Base-by-base conservation (phyloP, 352 stramenopile species). In the Pythium scleroteichum region DNA sequence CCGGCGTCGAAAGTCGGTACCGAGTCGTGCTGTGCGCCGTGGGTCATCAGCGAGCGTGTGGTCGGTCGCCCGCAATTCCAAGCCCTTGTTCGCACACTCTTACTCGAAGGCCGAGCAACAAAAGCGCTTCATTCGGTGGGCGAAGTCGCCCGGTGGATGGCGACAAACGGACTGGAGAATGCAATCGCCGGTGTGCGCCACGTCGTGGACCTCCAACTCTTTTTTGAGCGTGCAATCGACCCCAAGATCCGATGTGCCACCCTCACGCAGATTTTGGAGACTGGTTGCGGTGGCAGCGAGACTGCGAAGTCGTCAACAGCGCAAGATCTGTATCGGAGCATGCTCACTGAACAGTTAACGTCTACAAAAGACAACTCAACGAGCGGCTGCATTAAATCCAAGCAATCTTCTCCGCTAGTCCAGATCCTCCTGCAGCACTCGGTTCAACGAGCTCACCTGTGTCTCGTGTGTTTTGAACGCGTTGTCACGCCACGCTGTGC, bases 201-300 rank as follows among this genome's bases (percentile, higher is more conserved):
- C 22, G 61, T 53, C 29, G 38, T 75, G 6, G 72, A 77, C n/a
- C 53, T 80, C 27, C 66, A 80, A 45, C 52, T 80, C 16, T 50
- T 72, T 9, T 69, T 68, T 23, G 64, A 76, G 50, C 65, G 16
- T 16, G 16, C 40, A 9, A 53, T 71, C 2, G 59, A 73, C n/a
- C 32, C 53, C 4, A 23, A 35, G 1, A 19, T 23, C 13, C 56
- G 66, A 17, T 40, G 53, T 5, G 66, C 58, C 20, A 38, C 63
- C 26, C 45, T 67, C 1, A 19, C 38, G 4, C 48, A 38, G 41
- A 61, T 66, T 6, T 26, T 61, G 5, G 23, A 44, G 27, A 22
- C 7, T 24, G 9, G 27, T 14, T 20, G 45, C 24, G 40, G 26
- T 39, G 32, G 32, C 13, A 38, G 17, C 49, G 19, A 56, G 4